Evolutionary conservation across 768 basidiomycete species (phyloP).

Genomic region (Phanerochaete carnosa): DNA sequence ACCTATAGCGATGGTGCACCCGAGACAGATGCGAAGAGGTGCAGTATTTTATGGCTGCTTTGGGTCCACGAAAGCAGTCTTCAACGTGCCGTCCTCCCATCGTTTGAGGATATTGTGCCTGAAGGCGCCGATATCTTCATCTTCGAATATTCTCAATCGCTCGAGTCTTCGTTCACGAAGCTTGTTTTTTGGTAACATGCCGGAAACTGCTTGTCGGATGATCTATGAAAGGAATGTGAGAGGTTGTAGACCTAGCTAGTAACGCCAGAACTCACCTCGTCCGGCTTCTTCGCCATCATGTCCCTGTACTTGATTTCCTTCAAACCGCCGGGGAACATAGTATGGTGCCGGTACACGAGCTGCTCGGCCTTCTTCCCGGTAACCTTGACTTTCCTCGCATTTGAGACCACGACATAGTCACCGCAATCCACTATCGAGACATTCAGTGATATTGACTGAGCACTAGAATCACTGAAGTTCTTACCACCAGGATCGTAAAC

Average conservation of each 20-base stretch:
- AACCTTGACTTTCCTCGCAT: conserved; percentile 77
- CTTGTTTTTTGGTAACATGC: conserved; percentile 99
- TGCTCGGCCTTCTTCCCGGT: conserved; percentile 90
- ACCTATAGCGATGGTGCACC: not conserved
- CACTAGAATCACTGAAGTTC: conserved; percentile 22
- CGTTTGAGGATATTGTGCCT: conserved; percentile 74
- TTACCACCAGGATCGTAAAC: conserved; percentile 89
- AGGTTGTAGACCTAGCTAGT: not conserved
- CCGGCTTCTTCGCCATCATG: conserved; percentile 84
- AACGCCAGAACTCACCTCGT: conserved; percentile 62
- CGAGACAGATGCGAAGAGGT: not conserved
- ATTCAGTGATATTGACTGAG: not conserved
- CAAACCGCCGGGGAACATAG: conserved; percentile 91
- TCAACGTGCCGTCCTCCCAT: conserved; percentile 78
- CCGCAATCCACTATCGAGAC: conserved; percentile 63
- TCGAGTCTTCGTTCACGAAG: conserved; percentile 86
- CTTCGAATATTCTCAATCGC: conserved; percentile 85
- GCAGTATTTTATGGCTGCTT: not conserved
- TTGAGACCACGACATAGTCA: conserved; percentile 96
- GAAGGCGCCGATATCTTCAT: conserved; percentile 71
- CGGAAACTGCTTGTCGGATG: conserved; percentile 91
- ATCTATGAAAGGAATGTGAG: conserved; percentile 53
- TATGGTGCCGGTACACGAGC: conserved; percentile 82
- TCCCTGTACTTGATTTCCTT: conserved; percentile 85
- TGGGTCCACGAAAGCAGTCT: conserved; percentile 9